Evolutionary conservation across 2,329 filamentous ascomycete species (phyloP).

Genomic region (Fusarium sp.): DNA sequence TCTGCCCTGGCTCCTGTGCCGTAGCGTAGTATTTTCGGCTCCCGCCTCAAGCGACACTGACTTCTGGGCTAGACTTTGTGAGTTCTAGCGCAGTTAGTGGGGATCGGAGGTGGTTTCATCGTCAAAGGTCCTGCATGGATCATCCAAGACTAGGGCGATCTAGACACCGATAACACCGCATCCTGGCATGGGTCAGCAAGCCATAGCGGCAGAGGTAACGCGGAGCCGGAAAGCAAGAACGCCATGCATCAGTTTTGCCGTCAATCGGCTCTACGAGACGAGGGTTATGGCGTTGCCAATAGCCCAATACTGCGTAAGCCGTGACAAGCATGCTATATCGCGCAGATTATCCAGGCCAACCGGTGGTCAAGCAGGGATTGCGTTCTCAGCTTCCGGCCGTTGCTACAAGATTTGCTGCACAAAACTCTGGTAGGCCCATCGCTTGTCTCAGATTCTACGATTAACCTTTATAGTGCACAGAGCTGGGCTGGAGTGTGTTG

Average conservation of each 20-base stretch:
- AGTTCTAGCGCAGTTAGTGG: constrained; percentile 8
- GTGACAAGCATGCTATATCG: not conserved
- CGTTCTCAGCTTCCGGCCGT: not conserved
- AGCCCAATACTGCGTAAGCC: not conserved
- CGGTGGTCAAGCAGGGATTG: not conserved
- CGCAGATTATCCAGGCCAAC: not conserved
- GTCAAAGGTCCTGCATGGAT: constrained; percentile 13
- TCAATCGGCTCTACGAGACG: not conserved
- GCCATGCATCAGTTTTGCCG: constrained; percentile 8
- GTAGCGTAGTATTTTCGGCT: not conserved
- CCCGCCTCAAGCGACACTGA: constrained; percentile 18
- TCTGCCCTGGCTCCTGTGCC: not conserved
- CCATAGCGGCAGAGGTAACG: constrained; percentile 17
- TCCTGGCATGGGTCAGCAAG: constrained; percentile 11
- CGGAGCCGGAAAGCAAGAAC: constrained; percentile 7
- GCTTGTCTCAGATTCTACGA: not conserved
- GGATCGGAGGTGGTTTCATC: constrained; percentile 26
- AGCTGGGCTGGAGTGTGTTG: constrained; percentile 14
- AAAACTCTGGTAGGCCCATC: constrained; percentile 33
- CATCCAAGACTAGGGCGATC: not conserved
- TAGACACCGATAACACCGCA: not conserved
- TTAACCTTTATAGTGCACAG: constrained; percentile 15
- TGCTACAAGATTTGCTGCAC: constrained; percentile 8
- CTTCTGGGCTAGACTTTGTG: not conserved
- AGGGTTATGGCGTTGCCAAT: not conserved